phyloP scores from a whole-genome alignment of 306 rosid genomes.

The Hippophae tibetana region DNA sequence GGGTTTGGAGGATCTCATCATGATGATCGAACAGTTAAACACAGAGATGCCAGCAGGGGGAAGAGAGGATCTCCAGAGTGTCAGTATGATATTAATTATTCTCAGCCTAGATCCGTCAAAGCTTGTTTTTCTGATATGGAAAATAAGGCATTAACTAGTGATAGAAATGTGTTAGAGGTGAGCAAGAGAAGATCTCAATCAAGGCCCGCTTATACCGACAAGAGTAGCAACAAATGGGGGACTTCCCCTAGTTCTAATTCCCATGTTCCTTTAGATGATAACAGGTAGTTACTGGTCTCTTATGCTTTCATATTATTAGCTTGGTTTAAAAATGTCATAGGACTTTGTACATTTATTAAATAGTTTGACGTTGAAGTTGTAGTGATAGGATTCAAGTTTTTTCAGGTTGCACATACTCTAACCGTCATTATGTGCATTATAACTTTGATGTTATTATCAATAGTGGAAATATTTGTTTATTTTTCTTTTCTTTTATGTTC shows the following conservation, averaged over 20 bases:
- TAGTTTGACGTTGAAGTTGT: too few species aligned
- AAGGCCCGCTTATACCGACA: constrained; percentile 53
- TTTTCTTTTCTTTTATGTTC: too few species aligned
- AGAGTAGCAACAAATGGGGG: constrained; percentile 49
- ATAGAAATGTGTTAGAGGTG: constrained; percentile 60
- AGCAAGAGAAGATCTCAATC: constrained; percentile 68
- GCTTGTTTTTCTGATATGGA: constrained; percentile 54
- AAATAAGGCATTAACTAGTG: constrained; percentile 55
- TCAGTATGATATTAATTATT: constrained; percentile 54
- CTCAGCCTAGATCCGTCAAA: constrained; percentile 58
- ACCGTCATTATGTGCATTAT: too few species aligned
- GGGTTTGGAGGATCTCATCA: constrained; percentile 57
- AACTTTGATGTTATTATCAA: too few species aligned
- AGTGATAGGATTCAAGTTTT: too few species aligned
- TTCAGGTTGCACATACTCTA: too few species aligned
- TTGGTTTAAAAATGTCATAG: constrained; percentile 12
- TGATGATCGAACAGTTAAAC: constrained; percentile 54
- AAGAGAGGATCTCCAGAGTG: constrained; percentile 77
- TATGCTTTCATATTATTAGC: background rate
- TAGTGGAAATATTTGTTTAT: too few species aligned
- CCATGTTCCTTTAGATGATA: constrained; percentile 52
- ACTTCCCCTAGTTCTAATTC: constrained; percentile 61
- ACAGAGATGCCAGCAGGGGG: constrained; percentile 62
- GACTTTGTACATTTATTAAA: background rate
- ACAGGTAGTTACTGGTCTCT: constrained; percentile 36